Percentiles rank a stretch among this genome's conserved stretches.
These are phyloP conservation scores for Auxenochlorella pyrenoidosa DNA, from an alignment of 139 green algal genomes.

Conservation along the genomic window DNA sequence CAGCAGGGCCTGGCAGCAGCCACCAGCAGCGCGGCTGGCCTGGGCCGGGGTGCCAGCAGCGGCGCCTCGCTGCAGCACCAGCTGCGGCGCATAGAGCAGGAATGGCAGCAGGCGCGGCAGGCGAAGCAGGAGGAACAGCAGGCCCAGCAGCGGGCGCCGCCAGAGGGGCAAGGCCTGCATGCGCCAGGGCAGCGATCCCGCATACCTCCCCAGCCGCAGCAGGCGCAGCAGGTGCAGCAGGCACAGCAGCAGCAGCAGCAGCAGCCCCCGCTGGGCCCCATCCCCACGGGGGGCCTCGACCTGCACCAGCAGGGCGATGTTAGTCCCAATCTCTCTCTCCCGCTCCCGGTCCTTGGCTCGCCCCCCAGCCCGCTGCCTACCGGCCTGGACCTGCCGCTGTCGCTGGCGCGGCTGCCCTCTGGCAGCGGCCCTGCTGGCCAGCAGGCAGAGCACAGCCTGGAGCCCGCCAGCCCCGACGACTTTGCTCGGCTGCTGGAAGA, in stretches of 20 bases:
- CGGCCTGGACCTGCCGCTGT: no score
- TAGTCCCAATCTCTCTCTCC: not conserved
- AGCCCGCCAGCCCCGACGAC: not conserved
- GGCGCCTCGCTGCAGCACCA: not conserved
- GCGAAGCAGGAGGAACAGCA: not conserved
- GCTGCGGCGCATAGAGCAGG: not conserved
- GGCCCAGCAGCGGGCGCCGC: not conserved
- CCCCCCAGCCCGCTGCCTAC: not conserved
- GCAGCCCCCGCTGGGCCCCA: not conserved
- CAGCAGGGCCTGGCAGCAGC: not conserved
- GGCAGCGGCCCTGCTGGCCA: no score
- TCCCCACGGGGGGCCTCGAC: not conserved
- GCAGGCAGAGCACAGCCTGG: not conserved
- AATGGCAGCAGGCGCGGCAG: not conserved
- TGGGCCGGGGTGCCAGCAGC: not conserved
- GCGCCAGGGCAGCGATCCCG: not conserved
- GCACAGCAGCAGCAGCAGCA: not conserved
- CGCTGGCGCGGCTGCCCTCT: no score
- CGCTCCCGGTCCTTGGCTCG: not conserved
- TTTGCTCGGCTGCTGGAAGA: not conserved
- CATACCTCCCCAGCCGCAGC: not conserved
- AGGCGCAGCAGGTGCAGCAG: constrained; percentile 7
- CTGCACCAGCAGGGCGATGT: not conserved
- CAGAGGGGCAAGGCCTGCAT: not conserved
- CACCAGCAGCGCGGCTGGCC: not conserved